These are phyloP conservation scores for Komagataella phaffii DNA, from an alignment of 805 yeast genomes.

Conservation along the genomic window DNA sequence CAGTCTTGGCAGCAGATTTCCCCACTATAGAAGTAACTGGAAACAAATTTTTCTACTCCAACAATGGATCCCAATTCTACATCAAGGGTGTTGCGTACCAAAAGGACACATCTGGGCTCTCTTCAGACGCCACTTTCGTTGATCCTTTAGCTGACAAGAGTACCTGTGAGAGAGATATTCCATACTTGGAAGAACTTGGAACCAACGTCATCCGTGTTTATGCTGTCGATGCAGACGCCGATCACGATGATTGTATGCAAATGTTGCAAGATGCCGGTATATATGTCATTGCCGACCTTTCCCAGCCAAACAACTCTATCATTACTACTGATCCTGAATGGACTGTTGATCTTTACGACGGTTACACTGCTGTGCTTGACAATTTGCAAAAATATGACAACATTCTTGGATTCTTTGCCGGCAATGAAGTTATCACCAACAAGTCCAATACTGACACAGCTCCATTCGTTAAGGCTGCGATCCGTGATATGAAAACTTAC, in stretches of 20 bases:
- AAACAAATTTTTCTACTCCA: conserved; percentile 63
- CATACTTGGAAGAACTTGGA: conserved; percentile 44
- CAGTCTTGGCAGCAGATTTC: conserved; percentile 15
- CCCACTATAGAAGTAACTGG: conserved; percentile 65
- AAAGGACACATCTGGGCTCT: conserved; percentile 42
- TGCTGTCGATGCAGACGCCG: conserved; percentile 49
- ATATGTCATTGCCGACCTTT: conserved; percentile 68
- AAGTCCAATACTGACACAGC: conserved; percentile 58
- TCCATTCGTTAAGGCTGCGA: conserved; percentile 72
- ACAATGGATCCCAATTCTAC: conserved; percentile 69
- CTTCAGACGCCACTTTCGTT: conserved; percentile 30
- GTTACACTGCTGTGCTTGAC: conserved; percentile 64
- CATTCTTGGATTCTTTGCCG: conserved; percentile 73
- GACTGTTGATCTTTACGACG: conserved; percentile 45
- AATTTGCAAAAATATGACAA: conserved; percentile 56
- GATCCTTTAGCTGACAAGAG: conserved; percentile 60
- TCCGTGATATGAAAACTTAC: conserved; percentile 65
- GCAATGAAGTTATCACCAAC: conserved; percentile 72
- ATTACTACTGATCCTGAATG: conserved; percentile 51
- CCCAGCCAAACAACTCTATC: conserved; percentile 53
- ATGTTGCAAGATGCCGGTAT: conserved; percentile 62
- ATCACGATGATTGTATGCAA: conserved; percentile 59
- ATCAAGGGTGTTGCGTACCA: conserved; percentile 76
- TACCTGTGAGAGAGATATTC: conserved; percentile 61
- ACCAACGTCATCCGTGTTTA: conserved; percentile 71